These are phyloP conservation scores for Euphorbia lathyris DNA, from an alignment of 345 rosid species.

Conservation along the genomic window DNA sequence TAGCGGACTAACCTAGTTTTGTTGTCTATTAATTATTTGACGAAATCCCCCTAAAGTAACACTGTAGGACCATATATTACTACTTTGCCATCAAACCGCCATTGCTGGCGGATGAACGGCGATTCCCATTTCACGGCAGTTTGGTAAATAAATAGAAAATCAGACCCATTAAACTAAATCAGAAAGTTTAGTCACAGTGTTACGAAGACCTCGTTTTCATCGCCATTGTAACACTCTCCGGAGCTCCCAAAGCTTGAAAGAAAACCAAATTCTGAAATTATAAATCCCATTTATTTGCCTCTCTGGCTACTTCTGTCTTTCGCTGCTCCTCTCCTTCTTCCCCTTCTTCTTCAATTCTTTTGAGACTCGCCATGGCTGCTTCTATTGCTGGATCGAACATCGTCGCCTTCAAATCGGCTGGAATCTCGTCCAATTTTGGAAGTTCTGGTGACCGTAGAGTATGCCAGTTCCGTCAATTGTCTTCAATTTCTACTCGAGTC, in stretches of 20 bases:
- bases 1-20: conserved; percentile 21
- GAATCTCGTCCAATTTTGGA: conserved; percentile 24
- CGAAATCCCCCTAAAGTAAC: neutral
- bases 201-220: conserved; percentile 25
- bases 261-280: neutral
- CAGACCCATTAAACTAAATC: neutral
- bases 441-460: conserved; percentile 33
- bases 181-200: neutral
- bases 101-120: neutral
- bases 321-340: conserved; percentile 23
- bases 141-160: conserved; percentile 20
- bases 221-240: conserved; percentile 33
- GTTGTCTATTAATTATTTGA: neutral
- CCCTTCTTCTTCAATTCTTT: conserved; percentile 22
- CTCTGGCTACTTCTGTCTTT: conserved; percentile 38
- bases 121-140: neutral
- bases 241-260: conserved; percentile 34
- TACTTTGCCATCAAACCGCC: neutral
- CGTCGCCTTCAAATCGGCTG: conserved; percentile 45
- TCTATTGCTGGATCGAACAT: conserved; percentile 47
- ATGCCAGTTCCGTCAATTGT: conserved; percentile 42
- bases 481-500: conserved; percentile 33
- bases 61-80: neutral
- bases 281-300: neutral
- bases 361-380: conserved; percentile 50